Base-by-base conservation (phyloP, 2,329 filamentous ascomycete genomes). In the Colletotrichum trifolii region DNA sequence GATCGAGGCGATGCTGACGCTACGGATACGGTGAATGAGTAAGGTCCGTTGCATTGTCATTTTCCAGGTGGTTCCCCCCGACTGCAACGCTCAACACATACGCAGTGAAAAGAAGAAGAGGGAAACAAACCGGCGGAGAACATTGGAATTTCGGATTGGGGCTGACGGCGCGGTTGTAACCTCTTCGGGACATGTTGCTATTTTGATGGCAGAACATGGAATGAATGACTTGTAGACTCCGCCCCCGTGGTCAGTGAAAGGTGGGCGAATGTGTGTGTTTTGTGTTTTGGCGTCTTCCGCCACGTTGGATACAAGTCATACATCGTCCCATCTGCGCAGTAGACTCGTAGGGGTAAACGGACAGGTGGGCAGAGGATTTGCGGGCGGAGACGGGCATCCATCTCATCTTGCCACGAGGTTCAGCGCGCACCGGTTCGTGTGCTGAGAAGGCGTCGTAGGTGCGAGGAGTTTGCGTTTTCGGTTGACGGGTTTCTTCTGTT, bases 341-440 rank as follows among this genome's bases (percentile, higher is more conserved):
- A 25, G 25, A 25, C 25, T 5, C 25, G 25, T 25, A 25, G 25
- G 9, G 43, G 8, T 33, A 17, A 46, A 17, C 8, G n/a, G 15
- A 46, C 11, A 46, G 43, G n/a, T 46, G 10, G 13, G 15, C 15
- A 45, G 13, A 13, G 13, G 33, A 25, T 25, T 4, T 7, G 13
- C 25, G 13, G 10, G 25, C n/a, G 55, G 8, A 48, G 33, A 45
- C 7, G 42, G 42, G 25, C 34, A 15, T 13, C 25, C 50, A 46
- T 54, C 50, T 49, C 50, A 64, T 55, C 39, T 60, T 55, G 49
- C 61, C 56, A 61, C 45, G 56, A 61, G 56, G 56, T n/a, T n/a
- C 13, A 45, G 12, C 12, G 42, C 36, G 35, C 35, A 53, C 38
- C 33, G n/a, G 35, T 17, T 53, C 50, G 52, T 54, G 52, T 54